Base-by-base conservation (phyloP, 2,329 filamentous ascomycete species). In the Fusarium mangiferae region DNA sequence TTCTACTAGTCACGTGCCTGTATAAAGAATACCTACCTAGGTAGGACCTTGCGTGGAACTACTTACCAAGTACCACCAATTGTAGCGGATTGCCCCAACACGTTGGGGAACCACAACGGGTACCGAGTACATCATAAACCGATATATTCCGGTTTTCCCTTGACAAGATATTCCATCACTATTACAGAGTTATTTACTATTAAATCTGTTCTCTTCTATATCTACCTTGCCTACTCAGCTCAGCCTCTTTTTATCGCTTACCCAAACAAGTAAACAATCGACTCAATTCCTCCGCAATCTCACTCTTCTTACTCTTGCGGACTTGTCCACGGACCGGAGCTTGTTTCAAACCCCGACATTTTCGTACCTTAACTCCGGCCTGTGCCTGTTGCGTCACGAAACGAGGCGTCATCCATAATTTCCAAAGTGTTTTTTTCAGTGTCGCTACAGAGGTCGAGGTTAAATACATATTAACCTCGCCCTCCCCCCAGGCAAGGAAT, bases 401-500 rank as follows among this genome's bases (percentile, higher is more conserved):
- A 61, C 52, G 65, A 77, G 73, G 74, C 77, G 77, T 78, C 77
- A 78, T 77, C 64, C 55, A 77, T 62, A 74, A 62, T 68, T 70
- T 70, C 57, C 45, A 70, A 33, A 70, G 66, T 62, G 64, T 56
- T 58, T 75, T 63, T 57, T 42, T 30, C 42, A 36, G 30, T 36
- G 49, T 63, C 65, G 67, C 69, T 70, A 70, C 66, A 52, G 77
- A 72, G 75, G 68, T 68, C 73, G 36, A 68, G 30, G 35, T 76
- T 68, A 69, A 55, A 55, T 36, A 30, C 72, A 75, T 70, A 77
- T 74, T 65, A 69, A 61, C 52, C 61, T 52, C 62, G 71, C 54
- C 74, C 79, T 58, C 71, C 33, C 18, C 7, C n/a, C 3, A 35
- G n/a, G 75, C 82, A 54, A 60, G 84, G 81, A 74, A 87, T 87